Percentiles rank a stretch among this genome's conserved stretches.
Conservation (phyloP, 2,329 filamentous ascomycete genomes). For the Lachnellula suecica region DNA sequence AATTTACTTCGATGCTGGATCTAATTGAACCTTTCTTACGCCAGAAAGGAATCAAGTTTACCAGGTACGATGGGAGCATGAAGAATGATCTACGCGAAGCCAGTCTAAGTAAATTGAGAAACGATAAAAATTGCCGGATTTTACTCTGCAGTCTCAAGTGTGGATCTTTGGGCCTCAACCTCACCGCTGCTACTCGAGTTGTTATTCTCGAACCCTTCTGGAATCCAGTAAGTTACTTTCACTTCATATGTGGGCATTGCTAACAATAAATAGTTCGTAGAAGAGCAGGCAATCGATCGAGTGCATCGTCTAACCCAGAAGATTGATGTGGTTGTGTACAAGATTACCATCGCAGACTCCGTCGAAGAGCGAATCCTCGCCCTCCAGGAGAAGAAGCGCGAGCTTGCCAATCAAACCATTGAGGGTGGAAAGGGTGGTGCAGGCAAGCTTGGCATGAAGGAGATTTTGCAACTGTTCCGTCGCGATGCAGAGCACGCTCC, state of each 20-base stretch:
- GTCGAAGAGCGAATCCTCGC: slow-evolving; percentile 96
- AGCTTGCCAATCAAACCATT: slow-evolving; percentile 87
- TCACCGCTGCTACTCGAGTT: slow-evolving; percentile 90
- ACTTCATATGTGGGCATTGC: slow-evolving; percentile 5
- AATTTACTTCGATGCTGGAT: slow-evolving; percentile 98
- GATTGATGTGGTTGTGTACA: slow-evolving; percentile 91
- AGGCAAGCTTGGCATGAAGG: slow-evolving; percentile 85
- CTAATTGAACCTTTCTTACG: slow-evolving; percentile 89
- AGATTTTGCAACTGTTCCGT: slow-evolving; percentile 84
- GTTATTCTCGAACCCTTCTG: slow-evolving; percentile 97
- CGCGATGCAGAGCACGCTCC: slow-evolving; percentile 32
- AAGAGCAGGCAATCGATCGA: slow-evolving; percentile 97
- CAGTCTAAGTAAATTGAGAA: slow-evolving; percentile 74
- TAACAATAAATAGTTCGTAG: slow-evolving; percentile 69
- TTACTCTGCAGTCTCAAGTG: slow-evolving; percentile 93
- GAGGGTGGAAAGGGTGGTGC: slow-evolving; percentile 73
- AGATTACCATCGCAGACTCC: slow-evolving; percentile 80
- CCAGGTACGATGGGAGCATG: slow-evolving; percentile 95
- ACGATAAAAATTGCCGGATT: slow-evolving; percentile 73
- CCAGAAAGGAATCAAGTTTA: slow-evolving; percentile 72
- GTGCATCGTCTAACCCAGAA: slow-evolving; percentile 98
- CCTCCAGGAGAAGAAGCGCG: slow-evolving; percentile 89
- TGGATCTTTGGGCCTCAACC: slow-evolving; percentile 86
- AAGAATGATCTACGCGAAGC: slow-evolving; percentile 89
- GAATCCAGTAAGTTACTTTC: slow-evolving; percentile 62